Evolutionary conservation across 139 green algal species (phyloP).

Genomic region (Diplosphaera chodatii): DNA sequence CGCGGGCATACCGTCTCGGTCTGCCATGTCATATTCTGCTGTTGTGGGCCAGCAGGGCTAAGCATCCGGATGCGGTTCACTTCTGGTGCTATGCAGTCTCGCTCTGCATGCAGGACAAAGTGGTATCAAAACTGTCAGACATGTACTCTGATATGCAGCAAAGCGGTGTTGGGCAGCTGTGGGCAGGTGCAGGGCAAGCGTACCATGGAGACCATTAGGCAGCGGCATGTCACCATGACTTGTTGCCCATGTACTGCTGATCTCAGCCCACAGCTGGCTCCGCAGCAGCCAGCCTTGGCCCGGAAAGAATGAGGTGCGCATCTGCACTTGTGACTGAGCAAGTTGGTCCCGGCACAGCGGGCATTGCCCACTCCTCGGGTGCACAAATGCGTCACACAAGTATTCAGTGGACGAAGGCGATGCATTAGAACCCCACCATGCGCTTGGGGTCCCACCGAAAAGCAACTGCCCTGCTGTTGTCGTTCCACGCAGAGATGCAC

Average conservation of each 20-base stretch:
- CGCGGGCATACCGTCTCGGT: slow-evolving; percentile 14
- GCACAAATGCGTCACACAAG: too few relatives aligned
- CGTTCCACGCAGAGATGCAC: slow-evolving; percentile 52
- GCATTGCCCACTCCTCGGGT: too few relatives aligned
- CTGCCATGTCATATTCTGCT: slow-evolving; percentile 29
- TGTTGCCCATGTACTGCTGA: slow-evolving; percentile 23
- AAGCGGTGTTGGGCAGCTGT: too few relatives aligned
- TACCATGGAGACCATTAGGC: too few relatives aligned
- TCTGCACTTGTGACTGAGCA: slow-evolving; percentile 5
- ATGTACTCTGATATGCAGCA: too few relatives aligned
- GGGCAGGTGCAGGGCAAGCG: too few relatives aligned
- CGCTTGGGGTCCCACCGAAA: slow-evolving; percentile 24
- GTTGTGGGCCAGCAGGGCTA: slow-evolving; percentile 26
- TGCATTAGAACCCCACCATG: slow-evolving; percentile 9
- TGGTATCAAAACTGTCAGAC: too few relatives aligned
- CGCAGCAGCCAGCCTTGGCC: slow-evolving; percentile 56
- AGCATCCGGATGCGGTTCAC: slow-evolving; percentile 41
- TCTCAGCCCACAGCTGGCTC: slow-evolving; percentile 35
- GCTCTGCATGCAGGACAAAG: slow-evolving; percentile 9
- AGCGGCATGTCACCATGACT: too few relatives aligned
- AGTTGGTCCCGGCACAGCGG: too few relatives aligned
- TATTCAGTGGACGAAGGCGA: too few relatives aligned
- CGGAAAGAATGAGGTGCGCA: slow-evolving; percentile 48
- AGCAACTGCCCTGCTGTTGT: slow-evolving; percentile 33
- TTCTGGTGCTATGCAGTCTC: slow-evolving; percentile 37